phyloP scores from a whole-genome alignment of 331 rosid species.

The Ulmus americana region DNA sequence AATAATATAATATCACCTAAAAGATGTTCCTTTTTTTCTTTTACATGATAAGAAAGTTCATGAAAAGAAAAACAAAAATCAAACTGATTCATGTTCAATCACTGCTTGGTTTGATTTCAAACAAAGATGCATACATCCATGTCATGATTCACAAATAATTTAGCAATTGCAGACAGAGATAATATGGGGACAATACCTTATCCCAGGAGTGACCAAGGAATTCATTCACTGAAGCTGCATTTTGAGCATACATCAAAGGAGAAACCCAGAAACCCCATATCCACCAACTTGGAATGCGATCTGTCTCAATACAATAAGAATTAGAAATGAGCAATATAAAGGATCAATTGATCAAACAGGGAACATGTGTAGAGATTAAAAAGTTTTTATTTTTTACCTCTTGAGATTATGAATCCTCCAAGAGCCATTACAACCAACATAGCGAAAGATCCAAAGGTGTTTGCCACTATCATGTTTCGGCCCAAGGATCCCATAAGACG shows the following conservation, averaged over 20 bases:
- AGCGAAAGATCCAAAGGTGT: slow-evolving; percentile 97
- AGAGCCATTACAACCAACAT: slow-evolving; percentile 98
- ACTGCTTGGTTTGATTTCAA: background rate
- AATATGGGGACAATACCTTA: slow-evolving; percentile 46
- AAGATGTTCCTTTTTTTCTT: no score
- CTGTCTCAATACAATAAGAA: slow-evolving; percentile 40
- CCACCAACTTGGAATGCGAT: slow-evolving; percentile 87
- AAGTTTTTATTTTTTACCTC: slow-evolving; percentile 45
- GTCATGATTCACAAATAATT: background rate
- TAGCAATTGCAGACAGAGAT: background rate
- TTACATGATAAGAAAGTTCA: no score
- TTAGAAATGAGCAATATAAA: slow-evolving; percentile 14
- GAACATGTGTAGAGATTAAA: slow-evolving; percentile 20
- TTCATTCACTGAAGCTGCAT: slow-evolving; percentile 89
- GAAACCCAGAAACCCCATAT: slow-evolving; percentile 98
- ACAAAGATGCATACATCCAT: background rate
- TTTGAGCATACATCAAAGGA: slow-evolving; percentile 96
- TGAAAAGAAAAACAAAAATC: background rate
- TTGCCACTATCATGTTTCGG: slow-evolving; percentile 89
- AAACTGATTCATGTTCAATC: background rate
- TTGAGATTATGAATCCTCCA: slow-evolving; percentile 87
- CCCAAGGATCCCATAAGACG: slow-evolving; percentile 98
- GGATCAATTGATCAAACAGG: background rate
- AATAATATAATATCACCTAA: no score
- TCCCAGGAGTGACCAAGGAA: slow-evolving; percentile 96